Evolutionary conservation across 257 asterid genomes (phyloP), one percentile per base, ranked within the genome.

Genomic region (Solanum virginianum): DNA sequence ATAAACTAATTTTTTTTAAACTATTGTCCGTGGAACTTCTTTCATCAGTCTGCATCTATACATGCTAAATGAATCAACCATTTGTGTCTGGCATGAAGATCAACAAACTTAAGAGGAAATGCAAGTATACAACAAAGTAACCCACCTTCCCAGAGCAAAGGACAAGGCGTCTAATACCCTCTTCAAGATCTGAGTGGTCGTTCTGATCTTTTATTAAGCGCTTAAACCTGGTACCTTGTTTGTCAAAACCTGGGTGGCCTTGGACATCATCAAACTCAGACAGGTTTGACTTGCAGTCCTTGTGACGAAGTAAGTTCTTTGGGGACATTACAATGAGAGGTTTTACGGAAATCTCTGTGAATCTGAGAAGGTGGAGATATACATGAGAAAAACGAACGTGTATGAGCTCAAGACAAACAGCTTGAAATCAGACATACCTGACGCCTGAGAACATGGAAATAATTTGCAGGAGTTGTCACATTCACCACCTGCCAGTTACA

Each of bases 401-500:
- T 24, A 79, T 10, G 4, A 79, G 63, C 59, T 22, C 68, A 71
- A 47, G 62, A 1, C 16, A 32, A 60, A 56, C 86, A 36, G 55
- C 56, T 72, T 79, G 59, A 81, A 75, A 14, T 18, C 4, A 57
- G 85, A 87, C 95, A 92, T 89, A 95, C 99, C 84, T 97, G 98
- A 90, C 99, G 97, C 62, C 99, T 93, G 91, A 97, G 96, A 49
- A 97, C 98, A 47, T 95, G 98, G 96, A 96, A 95, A 89, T 97
- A 97, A 91, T 97, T 95, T 86, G 99, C 98, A 60, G 98, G 99
- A 22, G 99, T 97, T 20, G 99, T 97, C 24, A 95, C 98, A 91
- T 97, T 97, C 88, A 97, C 99, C 90, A 97, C 98, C 88, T 97
- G 99, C 98, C 97, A 93, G 87, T 97, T 97, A 92, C 99, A 95